phyloP scores from a whole-genome alignment of 169 alveolate species.

The Hepatocystis sp. region DNA sequence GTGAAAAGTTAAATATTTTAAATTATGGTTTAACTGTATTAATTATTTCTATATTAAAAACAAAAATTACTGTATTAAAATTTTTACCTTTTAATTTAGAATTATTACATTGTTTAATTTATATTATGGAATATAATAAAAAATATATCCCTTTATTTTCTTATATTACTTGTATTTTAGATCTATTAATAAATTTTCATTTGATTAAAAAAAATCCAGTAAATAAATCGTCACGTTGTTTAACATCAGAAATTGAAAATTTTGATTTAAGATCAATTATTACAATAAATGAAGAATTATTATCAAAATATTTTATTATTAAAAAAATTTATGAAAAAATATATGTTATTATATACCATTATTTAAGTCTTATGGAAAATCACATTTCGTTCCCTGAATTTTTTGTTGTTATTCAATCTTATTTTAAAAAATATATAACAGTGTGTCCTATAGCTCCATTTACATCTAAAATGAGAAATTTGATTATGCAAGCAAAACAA shows the following conservation, averaged over 20 bases:
- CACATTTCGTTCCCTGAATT: conserved; percentile 73
- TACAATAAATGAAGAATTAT: conserved; percentile 46
- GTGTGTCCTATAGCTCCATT: conserved; percentile 36
- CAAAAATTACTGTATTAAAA: conserved; percentile 46
- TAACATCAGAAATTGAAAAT: conserved; percentile 7
- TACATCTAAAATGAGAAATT: conserved; percentile 16
- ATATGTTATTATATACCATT: conserved; percentile 44
- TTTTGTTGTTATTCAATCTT: conserved; percentile 40
- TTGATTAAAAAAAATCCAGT: background rate
- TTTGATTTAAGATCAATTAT: conserved; percentile 31
- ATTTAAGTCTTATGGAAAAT: conserved; percentile 58
- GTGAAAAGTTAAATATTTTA: conserved; percentile 29
- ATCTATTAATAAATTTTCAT: conserved; percentile 9
- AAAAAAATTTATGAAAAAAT: conserved; percentile 65
- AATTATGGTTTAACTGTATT: conserved; percentile 42
- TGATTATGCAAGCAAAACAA: conserved; percentile 32
- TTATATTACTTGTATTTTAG: conserved; percentile 31
- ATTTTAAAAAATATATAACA: conserved; percentile 28
- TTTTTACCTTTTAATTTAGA: conserved; percentile 56
- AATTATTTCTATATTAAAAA: conserved; percentile 61
- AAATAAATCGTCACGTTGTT: too few relatives aligned
- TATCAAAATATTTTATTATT: conserved; percentile 32
- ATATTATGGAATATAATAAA: conserved; percentile 57
- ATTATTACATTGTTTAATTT: conserved; percentile 36
- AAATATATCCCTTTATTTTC: conserved; percentile 66